phyloP scores from a whole-genome alignment of 345 rosid species.

The Hibiscus trionum region DNA sequence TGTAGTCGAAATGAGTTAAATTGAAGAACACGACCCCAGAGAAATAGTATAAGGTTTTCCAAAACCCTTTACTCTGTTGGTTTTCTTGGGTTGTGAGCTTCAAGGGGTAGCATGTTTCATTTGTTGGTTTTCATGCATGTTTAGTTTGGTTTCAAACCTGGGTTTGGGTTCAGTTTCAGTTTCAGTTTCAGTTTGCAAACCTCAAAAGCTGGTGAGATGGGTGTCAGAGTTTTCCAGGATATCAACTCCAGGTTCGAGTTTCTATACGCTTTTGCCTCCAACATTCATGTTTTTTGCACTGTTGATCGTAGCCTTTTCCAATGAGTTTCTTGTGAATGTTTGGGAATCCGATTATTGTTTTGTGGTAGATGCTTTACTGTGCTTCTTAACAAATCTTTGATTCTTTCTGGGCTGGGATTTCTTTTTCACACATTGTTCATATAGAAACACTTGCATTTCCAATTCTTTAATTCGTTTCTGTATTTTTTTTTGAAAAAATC shows the following conservation, averaged over 20 bases:
- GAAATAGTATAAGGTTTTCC: background rate
- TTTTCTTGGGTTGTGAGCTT: conserved; percentile 38
- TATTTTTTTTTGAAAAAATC: conserved; percentile 30
- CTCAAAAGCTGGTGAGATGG: conserved; percentile 36
- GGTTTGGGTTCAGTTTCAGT: conserved; percentile 16
- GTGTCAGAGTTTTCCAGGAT: conserved; percentile 25
- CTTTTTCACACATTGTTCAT: conserved; percentile 18
- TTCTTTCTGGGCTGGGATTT: conserved; percentile 50
- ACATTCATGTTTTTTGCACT: conserved; percentile 25
- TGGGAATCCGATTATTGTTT: conserved; percentile 94
- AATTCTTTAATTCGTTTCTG: conserved; percentile 19
- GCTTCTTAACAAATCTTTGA: conserved; percentile 56
- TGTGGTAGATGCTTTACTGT: conserved; percentile 43
- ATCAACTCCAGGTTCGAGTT: conserved; percentile 32
- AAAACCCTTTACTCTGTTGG: conserved; percentile 11
- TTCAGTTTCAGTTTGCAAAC: conserved; percentile 17
- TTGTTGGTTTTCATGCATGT: conserved; percentile 15
- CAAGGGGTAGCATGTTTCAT: background rate
- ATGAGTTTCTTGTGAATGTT: conserved; percentile 31
- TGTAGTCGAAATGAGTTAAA: background rate
- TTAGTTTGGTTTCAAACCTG: conserved; percentile 5
- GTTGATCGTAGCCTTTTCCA: conserved; percentile 17
- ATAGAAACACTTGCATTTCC: conserved; percentile 29
- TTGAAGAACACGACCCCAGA: conserved; percentile 5
- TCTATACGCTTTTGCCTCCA: conserved; percentile 24